These are phyloP conservation scores for Amesomyces nigricolor DNA, from an alignment of 2,329 filamentous ascomycete species.

Conservation along the genomic window DNA sequence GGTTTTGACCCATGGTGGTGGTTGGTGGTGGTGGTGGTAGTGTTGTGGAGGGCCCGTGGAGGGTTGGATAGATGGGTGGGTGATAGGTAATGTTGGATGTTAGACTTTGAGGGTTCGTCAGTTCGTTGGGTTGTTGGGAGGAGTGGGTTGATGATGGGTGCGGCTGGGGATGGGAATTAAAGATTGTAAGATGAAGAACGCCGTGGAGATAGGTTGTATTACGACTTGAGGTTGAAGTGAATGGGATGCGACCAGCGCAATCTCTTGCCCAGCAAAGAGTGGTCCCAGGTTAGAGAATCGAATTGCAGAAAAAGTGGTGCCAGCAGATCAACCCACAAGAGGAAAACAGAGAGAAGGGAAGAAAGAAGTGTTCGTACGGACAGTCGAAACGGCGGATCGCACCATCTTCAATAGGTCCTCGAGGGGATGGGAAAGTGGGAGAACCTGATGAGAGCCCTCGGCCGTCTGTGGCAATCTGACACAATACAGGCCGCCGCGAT, in stretches of 20 bases:
- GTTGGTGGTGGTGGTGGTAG: conserved; percentile 4
- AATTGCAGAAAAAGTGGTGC: not conserved
- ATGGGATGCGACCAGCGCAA: conserved; percentile 22
- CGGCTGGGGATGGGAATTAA: conserved; percentile 15
- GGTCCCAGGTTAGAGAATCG: not conserved
- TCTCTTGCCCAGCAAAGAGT: conserved; percentile 18
- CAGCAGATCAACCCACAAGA: not conserved
- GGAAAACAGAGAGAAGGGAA: not conserved
- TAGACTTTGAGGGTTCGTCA: not conserved
- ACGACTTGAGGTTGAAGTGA: conserved; percentile 6
- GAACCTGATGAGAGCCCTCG: not conserved
- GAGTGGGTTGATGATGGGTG: not conserved
- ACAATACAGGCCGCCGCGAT: conserved; percentile 3
- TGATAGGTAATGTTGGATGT: too few relatives aligned
- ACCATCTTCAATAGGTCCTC: not conserved
- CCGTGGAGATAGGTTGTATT: not conserved
- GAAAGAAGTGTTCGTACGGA: not conserved
- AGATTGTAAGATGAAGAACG: not conserved
- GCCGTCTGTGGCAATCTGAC: conserved; percentile 17
- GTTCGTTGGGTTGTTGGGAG: not conserved
- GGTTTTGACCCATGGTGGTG: conserved; percentile 36
- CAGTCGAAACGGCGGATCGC: not conserved
- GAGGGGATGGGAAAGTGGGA: not conserved
- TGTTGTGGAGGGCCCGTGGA: not conserved
- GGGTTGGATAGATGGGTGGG: not conserved